phyloP scores from a whole-genome alignment of 768 basidiomycete genomes.

The Suillus weaverae region DNA sequence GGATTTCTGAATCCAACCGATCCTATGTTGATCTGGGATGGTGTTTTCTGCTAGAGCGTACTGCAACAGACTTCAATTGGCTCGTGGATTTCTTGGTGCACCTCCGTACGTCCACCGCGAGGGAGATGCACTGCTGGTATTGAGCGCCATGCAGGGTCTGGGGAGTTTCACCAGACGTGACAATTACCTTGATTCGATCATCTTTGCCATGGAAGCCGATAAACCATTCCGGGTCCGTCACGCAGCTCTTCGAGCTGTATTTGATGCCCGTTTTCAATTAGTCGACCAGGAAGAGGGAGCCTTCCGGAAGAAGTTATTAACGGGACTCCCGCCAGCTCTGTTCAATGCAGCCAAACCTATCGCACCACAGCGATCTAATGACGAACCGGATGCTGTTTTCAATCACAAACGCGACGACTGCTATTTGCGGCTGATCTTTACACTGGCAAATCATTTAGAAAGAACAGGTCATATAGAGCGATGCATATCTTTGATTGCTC shows the following conservation, averaged over 20 bases:
- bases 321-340: not conserved
- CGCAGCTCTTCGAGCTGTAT: conserved; percentile 8
- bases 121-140: too few relatives aligned
- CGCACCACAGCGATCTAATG: not conserved
- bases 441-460: too few relatives aligned
- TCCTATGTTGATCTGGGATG: not conserved
- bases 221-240: conserved; percentile 6
- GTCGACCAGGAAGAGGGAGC: too few relatives aligned
- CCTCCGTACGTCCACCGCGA: not conserved
- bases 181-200: conserved; percentile 1
- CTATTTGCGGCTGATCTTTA: too few relatives aligned
- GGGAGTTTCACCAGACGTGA: too few relatives aligned
- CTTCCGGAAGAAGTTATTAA: not conserved
- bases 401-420: too few relatives aligned
- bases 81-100: conserved; percentile 9
- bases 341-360: not conserved
- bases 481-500: too few relatives aligned
- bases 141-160: too few relatives aligned
- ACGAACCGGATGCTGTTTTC: too few relatives aligned
- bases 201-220: conserved; percentile 4
- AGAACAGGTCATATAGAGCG: too few relatives aligned
- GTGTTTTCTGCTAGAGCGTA: not conserved
- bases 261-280: not conserved
- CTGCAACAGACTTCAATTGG: not conserved
- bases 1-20: conserved; percentile 1